Percentiles rank a stretch among this genome's conserved stretches.
phyloP scores from a whole-genome alignment of 1,284 basidiomycete species.

The Tausonia pullulans region DNA sequence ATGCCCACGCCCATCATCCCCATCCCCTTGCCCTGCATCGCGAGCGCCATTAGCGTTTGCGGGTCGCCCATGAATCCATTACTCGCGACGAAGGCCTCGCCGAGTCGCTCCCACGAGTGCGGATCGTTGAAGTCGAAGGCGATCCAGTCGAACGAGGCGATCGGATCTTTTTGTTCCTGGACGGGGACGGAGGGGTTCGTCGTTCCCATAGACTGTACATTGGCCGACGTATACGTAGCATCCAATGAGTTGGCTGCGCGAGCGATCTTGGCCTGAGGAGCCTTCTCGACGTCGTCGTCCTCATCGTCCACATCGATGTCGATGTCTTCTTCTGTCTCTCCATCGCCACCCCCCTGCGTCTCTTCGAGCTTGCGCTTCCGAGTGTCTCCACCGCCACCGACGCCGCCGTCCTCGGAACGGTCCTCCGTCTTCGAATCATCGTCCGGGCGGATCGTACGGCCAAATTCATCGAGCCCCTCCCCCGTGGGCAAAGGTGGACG shows the following conservation, averaged over 20 bases:
- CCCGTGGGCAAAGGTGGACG: no score
- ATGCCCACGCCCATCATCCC: no score
- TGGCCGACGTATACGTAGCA: no score
- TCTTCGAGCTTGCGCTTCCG: no score
- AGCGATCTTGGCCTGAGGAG: no score
- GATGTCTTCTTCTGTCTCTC: not conserved
- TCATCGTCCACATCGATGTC: not conserved
- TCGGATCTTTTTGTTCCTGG: not conserved
- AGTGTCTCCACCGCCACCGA: not conserved
- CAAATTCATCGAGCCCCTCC: not conserved
- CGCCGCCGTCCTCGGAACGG: not conserved
- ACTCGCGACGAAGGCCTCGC: not conserved
- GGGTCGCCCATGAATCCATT: not conserved
- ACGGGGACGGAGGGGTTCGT: no score
- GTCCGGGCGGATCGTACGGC: slow-evolving; percentile 1
- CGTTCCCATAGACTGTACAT: no score
- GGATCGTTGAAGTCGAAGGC: not conserved
- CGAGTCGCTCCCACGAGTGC: not conserved
- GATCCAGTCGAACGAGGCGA: not conserved
- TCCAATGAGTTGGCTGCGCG: no score
- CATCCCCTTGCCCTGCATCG: no score
- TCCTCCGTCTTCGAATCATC: not conserved
- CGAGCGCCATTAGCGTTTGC: no score
- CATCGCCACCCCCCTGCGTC: not conserved
- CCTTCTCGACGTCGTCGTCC: not conserved